A percentile compares a stretch with the other conserved stretches of the same genome.
Conservation (phyloP, 148 eudicot species). For the Vaccinium macrocarpon region DNA sequence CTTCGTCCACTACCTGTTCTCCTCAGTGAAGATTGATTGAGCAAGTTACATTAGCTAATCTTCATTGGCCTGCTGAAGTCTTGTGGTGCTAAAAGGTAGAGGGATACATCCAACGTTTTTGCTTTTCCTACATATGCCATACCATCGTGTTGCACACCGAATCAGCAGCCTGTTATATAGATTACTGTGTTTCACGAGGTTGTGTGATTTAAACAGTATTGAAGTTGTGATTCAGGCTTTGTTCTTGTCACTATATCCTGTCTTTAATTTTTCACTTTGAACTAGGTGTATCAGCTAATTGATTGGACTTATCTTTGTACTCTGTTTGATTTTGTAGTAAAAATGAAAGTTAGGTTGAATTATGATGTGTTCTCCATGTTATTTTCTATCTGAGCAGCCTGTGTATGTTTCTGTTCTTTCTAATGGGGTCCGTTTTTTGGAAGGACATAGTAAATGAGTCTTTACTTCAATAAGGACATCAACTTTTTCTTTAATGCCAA, state of each 20-base stretch:
- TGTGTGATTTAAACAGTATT: not conserved
- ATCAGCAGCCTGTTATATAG: slow-evolving; percentile 12
- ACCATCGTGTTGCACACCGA: not conserved
- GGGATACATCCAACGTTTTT: slow-evolving; percentile 10
- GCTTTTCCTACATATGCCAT: slow-evolving; percentile 7
- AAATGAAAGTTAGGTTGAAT: not conserved
- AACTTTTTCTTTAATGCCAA: too few species aligned
- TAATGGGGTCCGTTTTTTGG: too few species aligned
- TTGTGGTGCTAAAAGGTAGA: not conserved
- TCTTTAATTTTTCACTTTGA: too few species aligned
- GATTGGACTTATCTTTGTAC: slow-evolving; percentile 3
- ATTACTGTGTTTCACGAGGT: not conserved
- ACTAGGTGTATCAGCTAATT: slow-evolving; percentile 13
- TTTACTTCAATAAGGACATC: too few species aligned
- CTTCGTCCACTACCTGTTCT: slow-evolving; percentile 63
- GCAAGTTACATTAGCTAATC: not conserved
- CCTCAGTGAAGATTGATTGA: slow-evolving; percentile 62
- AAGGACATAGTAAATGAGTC: too few species aligned
- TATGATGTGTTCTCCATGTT: not conserved
- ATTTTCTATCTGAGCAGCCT: not conserved
- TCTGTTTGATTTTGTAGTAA: not conserved
- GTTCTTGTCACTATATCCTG: slow-evolving; percentile 12
- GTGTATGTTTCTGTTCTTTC: too few species aligned
- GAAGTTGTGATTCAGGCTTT: not conserved
- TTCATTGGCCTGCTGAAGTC: slow-evolving; percentile 7